These are phyloP conservation scores for Nemania sp. DNA, from an alignment of 2,329 filamentous ascomycete genomes.

Conservation along the genomic window DNA sequence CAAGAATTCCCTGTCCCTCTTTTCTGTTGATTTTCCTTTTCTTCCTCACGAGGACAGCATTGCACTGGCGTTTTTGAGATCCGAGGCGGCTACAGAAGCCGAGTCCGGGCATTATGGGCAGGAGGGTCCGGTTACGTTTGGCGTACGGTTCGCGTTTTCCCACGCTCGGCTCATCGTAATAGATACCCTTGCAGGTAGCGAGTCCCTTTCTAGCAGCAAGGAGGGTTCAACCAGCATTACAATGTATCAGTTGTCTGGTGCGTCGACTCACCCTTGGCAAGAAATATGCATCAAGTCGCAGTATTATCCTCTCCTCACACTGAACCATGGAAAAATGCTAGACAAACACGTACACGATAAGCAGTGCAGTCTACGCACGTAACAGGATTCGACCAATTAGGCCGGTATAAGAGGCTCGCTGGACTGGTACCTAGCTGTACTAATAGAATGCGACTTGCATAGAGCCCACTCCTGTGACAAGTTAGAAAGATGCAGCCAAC, in stretches of 20 bases:
- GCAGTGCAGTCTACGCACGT: no score
- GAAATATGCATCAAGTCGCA: not conserved
- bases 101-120: slow-evolving; percentile 28
- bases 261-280: not conserved
- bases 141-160: slow-evolving; percentile 31
- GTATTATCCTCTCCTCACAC: no score
- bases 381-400: no score
- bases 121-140: slow-evolving; percentile 34
- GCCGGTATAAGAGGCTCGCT: no score
- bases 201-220: slow-evolving; percentile 7
- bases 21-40: slow-evolving; percentile 12
- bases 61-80: slow-evolving; percentile 35
- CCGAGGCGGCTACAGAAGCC: slow-evolving; percentile 21
- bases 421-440: no score
- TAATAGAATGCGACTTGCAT: no score
- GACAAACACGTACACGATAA: no score
- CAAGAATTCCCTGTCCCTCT: no score
- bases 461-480: no score
- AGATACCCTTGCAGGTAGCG: slow-evolving; percentile 16
- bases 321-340: no score
- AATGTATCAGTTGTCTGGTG: slow-evolving; percentile 1
- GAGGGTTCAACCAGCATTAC: not conserved
- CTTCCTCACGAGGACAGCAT: slow-evolving; percentile 28
- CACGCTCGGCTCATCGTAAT: slow-evolving; percentile 11
- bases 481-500: no score